These are phyloP conservation scores for Xylaria sp. DNA, from an alignment of 2,329 filamentous ascomycete species.

Conservation along the genomic window DNA sequence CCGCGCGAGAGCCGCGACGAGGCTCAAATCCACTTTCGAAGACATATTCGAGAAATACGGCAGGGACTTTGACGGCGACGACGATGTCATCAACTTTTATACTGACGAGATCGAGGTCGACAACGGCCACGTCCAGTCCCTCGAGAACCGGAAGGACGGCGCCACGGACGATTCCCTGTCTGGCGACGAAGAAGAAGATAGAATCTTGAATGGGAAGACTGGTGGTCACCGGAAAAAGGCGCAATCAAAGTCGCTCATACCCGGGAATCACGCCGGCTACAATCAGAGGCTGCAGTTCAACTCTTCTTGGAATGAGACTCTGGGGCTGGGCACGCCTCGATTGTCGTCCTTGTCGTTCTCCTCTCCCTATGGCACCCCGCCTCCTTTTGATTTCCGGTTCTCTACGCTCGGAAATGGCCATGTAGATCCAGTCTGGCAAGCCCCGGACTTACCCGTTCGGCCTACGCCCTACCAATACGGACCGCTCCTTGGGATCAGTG, in stretches of 20 bases:
- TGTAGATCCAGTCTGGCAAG: slow-evolving; percentile 54
- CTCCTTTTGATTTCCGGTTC: slow-evolving; percentile 40
- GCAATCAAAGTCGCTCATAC: slow-evolving; percentile 34
- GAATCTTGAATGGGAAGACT: slow-evolving; percentile 48
- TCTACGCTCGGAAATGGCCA: slow-evolving; percentile 36
- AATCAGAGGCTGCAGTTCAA: slow-evolving; percentile 17
- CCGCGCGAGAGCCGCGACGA: slow-evolving; percentile 73
- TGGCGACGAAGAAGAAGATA: slow-evolving; percentile 53
- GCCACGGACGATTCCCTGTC: slow-evolving; percentile 47
- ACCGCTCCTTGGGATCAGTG: slow-evolving; percentile 26
- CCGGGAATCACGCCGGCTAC: slow-evolving; percentile 23
- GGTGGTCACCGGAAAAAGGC: slow-evolving; percentile 40
- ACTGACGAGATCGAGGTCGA: slow-evolving; percentile 88
- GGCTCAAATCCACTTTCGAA: slow-evolving; percentile 86
- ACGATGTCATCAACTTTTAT: slow-evolving; percentile 87
- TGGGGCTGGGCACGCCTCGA: slow-evolving; percentile 31
- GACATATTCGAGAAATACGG: slow-evolving; percentile 90
- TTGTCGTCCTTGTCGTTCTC: slow-evolving; percentile 41
- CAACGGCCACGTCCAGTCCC: slow-evolving; percentile 82
- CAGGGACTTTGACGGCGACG: slow-evolving; percentile 82
- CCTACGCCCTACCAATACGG: slow-evolving; percentile 32
- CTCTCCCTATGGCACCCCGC: slow-evolving; percentile 35
- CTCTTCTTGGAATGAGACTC: slow-evolving; percentile 25
- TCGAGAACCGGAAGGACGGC: slow-evolving; percentile 53
- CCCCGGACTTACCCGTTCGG: slow-evolving; percentile 45